These are phyloP conservation scores for Pichia sp. DNA, from an alignment of 1,139 yeast species.

Conservation along the genomic window DNA sequence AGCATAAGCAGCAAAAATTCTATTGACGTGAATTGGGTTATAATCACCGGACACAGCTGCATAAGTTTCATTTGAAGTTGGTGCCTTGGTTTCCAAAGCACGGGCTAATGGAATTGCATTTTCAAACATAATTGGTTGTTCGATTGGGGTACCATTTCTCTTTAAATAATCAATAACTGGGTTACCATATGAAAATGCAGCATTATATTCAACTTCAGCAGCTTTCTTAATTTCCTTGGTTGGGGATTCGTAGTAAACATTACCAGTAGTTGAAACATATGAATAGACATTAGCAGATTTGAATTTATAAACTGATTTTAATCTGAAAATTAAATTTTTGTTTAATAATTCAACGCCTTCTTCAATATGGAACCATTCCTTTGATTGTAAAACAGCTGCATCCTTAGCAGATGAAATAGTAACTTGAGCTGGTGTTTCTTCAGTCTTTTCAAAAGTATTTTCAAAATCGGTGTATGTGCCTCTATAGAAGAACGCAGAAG, in stretches of 20 bases:
- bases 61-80: conserved; percentile 87
- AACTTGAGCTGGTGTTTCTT: conserved; percentile 84
- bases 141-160: conserved; percentile 90
- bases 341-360: conserved; percentile 64
- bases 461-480: conserved; percentile 83
- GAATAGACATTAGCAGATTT: conserved; percentile 71
- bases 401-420: conserved; percentile 72
- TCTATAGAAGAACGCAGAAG: conserved; percentile 93
- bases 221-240: conserved; percentile 86
- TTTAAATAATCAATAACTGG: conserved; percentile 92
- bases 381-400: conserved; percentile 85
- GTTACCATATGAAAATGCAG: conserved; percentile 92
- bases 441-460: conserved; percentile 84
- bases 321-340: conserved; percentile 82
- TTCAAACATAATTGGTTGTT: conserved; percentile 88
- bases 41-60: conserved; percentile 97
- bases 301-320: conserved; percentile 77
- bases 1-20: conserved; percentile 91
- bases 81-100: conserved; percentile 69
- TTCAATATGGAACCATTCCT: conserved; percentile 95
- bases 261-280: conserved; percentile 79
- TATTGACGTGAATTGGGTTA: conserved; percentile 96
- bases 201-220: conserved; percentile 83
- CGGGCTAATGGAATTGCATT: conserved; percentile 83
- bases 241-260: conserved; percentile 81